Percentiles rank a stretch among this genome's conserved stretches.
These are phyloP conservation scores for Zygoascus biomembranicola DNA, from an alignment of 805 yeast genomes.

Conservation along the genomic window DNA sequence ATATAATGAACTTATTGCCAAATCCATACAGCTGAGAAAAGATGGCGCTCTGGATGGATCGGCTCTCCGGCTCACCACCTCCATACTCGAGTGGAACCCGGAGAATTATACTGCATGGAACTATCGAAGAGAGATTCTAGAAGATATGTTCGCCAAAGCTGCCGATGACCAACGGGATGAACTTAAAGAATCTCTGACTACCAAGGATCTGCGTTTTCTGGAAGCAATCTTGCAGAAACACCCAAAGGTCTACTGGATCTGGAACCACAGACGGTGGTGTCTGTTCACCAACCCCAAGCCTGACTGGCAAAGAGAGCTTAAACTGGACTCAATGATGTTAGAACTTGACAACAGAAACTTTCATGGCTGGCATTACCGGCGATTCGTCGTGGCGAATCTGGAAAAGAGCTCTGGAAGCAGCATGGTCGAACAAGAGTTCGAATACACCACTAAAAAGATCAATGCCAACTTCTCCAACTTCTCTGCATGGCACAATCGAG, in stretches of 20 bases:
- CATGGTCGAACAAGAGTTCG: slow-evolving; percentile 48
- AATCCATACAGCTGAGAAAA: slow-evolving; percentile 34
- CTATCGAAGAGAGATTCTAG: slow-evolving; percentile 65
- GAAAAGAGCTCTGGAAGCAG: slow-evolving; percentile 24
- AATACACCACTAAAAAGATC: slow-evolving; percentile 70
- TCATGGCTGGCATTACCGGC: slow-evolving; percentile 94
- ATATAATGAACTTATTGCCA: slow-evolving; percentile 41
- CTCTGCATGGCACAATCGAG: slow-evolving; percentile 92
- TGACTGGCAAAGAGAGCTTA: slow-evolving; percentile 65
- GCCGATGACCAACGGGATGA: background rate
- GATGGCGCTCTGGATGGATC: slow-evolving; percentile 27
- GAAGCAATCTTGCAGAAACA: slow-evolving; percentile 48
- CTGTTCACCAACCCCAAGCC: slow-evolving; percentile 44
- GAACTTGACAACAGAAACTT: slow-evolving; percentile 73
- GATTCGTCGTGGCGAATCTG: slow-evolving; percentile 46
- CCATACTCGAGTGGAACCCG: slow-evolving; percentile 60
- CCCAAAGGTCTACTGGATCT: slow-evolving; percentile 95
- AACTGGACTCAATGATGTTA: slow-evolving; percentile 59
- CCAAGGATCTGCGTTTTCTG: slow-evolving; percentile 51
- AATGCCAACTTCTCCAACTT: slow-evolving; percentile 82
- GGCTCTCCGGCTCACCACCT: slow-evolving; percentile 46
- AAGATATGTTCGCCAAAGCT: background rate
- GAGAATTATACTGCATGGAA: slow-evolving; percentile 91
- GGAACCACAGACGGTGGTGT: slow-evolving; percentile 90
- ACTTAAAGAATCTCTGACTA: background rate